phyloP scores from a whole-genome alignment of 2,329 filamentous ascomycete species.

The Thyridium curvatum region DNA sequence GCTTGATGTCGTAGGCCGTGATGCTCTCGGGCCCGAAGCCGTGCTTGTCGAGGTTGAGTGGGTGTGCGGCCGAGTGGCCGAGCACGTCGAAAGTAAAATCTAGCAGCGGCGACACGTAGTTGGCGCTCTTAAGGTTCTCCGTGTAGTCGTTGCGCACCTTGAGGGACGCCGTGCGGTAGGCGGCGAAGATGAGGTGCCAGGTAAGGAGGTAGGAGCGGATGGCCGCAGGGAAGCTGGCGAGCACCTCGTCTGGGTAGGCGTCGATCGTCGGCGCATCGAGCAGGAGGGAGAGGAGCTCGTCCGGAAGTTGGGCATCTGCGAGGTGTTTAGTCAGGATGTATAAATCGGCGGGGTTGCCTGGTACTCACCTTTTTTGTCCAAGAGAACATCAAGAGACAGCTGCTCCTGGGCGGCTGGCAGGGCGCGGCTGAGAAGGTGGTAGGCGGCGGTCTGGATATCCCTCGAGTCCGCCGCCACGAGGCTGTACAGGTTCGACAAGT shows the following conservation, averaged over 20 bases:
- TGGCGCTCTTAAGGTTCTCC: constrained; percentile 68
- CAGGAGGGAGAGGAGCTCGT: constrained; percentile 78
- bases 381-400: constrained; percentile 67
- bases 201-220: constrained; percentile 78
- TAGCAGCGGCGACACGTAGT: constrained; percentile 63
- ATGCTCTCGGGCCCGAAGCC: constrained; percentile 54
- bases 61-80: constrained; percentile 67
- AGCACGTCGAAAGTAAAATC: constrained; percentile 80
- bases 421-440: constrained; percentile 71
- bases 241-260: constrained; percentile 57
- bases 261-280: constrained; percentile 69
- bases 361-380: constrained; percentile 56
- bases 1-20: constrained; percentile 42
- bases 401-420: constrained; percentile 75
- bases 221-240: constrained; percentile 61
- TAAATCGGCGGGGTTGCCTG: no score
- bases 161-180: constrained; percentile 71
- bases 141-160: constrained; percentile 79
- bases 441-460: constrained; percentile 73
- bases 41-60: constrained; percentile 66
- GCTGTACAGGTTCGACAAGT: constrained; percentile 64
- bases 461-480: constrained; percentile 70
- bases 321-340: constrained; percentile 5
- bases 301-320: constrained; percentile 62
- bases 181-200: constrained; percentile 87